phyloP scores from a whole-genome alignment of 306 rosid species.

The Quercus parvula region DNA sequence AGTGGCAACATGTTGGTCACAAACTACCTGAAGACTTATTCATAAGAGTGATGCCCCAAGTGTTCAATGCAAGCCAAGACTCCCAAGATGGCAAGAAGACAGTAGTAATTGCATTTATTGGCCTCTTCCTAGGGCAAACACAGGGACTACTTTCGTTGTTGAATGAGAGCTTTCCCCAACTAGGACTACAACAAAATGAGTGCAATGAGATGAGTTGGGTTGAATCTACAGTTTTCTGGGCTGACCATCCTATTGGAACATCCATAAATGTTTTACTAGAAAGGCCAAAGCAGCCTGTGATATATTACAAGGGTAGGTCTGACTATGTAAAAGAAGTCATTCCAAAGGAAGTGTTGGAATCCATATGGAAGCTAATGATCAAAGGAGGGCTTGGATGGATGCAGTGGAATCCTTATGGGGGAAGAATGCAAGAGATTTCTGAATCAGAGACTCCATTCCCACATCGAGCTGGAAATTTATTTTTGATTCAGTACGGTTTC shows the following conservation, averaged over 20 bases:
- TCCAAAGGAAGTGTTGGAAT: slow-evolving; percentile 21
- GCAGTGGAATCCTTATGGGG: slow-evolving; percentile 35
- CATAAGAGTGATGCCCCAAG: slow-evolving; percentile 6
- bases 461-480: slow-evolving; percentile 49
- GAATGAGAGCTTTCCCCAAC: slow-evolving; percentile 19
- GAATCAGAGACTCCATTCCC: slow-evolving; percentile 51
- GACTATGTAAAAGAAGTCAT: slow-evolving; percentile 33
- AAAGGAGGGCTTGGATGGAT: neutral
- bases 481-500: slow-evolving; percentile 45
- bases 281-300: neutral
- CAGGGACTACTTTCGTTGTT: slow-evolving; percentile 4
- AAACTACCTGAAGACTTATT: slow-evolving; percentile 15
- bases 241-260: neutral
- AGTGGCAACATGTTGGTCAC: slow-evolving; percentile 24
- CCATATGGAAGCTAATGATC: slow-evolving; percentile 25
- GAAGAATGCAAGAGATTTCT: slow-evolving; percentile 51
- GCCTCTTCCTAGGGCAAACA: slow-evolving; percentile 13
- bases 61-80: neutral
- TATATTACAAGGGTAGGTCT: slow-evolving; percentile 20
- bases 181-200: slow-evolving; percentile 19
- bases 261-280: slow-evolving; percentile 19
- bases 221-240: slow-evolving; percentile 21
- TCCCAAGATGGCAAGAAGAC: neutral
- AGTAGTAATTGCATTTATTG: slow-evolving; percentile 1
- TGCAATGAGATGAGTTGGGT: slow-evolving; percentile 33